A percentile compares a stretch with the other conserved stretches of the same genome.
Evolutionary conservation across 2,329 filamentous ascomycete genomes (phyloP).

Genomic region (Paradendryphiella salina): DNA sequence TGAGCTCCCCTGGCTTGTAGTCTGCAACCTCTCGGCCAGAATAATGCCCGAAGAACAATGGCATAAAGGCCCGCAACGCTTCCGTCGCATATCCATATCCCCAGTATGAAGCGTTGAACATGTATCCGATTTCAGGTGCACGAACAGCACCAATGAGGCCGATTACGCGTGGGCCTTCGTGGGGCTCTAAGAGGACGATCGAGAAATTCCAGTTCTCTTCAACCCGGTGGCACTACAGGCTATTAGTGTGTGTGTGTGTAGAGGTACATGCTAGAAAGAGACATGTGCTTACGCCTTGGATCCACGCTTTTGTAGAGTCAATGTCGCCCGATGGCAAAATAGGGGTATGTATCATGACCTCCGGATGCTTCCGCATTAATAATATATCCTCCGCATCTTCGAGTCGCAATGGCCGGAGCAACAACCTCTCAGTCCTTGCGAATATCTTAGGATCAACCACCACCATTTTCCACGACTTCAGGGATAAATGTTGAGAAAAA

Average conservation of each 20-base stretch:
- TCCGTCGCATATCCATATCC: conserved; percentile 52
- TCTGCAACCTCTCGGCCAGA: conserved; percentile 6
- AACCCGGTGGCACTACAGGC: conserved; percentile 29
- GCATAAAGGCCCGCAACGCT: conserved; percentile 49
- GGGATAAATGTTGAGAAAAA: conserved; percentile 2
- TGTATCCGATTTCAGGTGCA: conserved; percentile 50
- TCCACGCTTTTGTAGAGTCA: conserved; percentile 43
- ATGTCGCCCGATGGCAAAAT: conserved; percentile 57
- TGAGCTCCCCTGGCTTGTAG: background rate
- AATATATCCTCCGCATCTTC: conserved; percentile 58
- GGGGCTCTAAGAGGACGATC: conserved; percentile 44
- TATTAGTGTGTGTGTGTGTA: background rate
- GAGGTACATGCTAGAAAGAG: background rate
- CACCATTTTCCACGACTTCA: conserved; percentile 33
- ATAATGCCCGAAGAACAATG: conserved; percentile 47
- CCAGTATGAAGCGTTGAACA: conserved; percentile 47
- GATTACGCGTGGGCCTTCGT: conserved; percentile 40
- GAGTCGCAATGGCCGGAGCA: conserved; percentile 56
- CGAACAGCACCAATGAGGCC: conserved; percentile 50
- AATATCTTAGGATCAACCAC: conserved; percentile 38
- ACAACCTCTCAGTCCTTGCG: conserved; percentile 56
- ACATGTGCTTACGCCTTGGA: conserved; percentile 31
- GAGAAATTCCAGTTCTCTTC: conserved; percentile 60
- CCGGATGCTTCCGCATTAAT: conserved; percentile 59
- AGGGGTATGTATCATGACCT: conserved; percentile 65